These are phyloP conservation scores for Rosa persica DNA, from an alignment of 306 rosid genomes.

Conservation along the genomic window DNA sequence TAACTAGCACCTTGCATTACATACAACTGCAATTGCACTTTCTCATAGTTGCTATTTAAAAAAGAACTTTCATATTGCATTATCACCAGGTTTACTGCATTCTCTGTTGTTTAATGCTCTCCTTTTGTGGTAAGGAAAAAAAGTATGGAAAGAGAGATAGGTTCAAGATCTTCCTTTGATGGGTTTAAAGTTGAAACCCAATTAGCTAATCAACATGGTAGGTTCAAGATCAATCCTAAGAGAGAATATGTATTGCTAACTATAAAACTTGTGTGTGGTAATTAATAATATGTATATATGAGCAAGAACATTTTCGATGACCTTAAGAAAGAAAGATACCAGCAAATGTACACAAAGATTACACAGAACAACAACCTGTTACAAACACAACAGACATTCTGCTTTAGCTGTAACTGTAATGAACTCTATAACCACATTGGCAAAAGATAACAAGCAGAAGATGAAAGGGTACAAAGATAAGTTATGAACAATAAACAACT, in stretches of 20 bases:
- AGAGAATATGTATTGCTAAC: not conserved
- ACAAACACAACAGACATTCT: not conserved
- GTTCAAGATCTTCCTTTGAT: not conserved
- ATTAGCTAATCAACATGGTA: not conserved
- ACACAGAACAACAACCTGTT: not conserved
- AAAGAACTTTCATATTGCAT: not conserved
- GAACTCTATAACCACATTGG: not conserved
- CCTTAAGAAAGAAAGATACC: not conserved
- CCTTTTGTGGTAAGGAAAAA: not conserved
- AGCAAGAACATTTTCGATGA: not conserved
- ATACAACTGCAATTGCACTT: constrained; percentile 9
- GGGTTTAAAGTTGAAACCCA: not conserved
- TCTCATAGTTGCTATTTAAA: not conserved
- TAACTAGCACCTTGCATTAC: constrained; percentile 2
- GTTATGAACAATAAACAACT: not conserved
- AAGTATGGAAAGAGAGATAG: not conserved
- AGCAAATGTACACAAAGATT: not conserved
- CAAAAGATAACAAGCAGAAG: not conserved
- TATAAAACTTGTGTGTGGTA: not conserved
- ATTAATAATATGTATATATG: not conserved
- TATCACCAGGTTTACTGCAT: not conserved
- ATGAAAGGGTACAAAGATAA: constrained; percentile 2
- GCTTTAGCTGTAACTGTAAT: not conserved
- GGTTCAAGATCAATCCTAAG: not conserved
- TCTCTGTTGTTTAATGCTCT: not conserved